phyloP scores from a whole-genome alignment of 2,329 filamentous ascomycete genomes.

The Fusarium sp. region DNA sequence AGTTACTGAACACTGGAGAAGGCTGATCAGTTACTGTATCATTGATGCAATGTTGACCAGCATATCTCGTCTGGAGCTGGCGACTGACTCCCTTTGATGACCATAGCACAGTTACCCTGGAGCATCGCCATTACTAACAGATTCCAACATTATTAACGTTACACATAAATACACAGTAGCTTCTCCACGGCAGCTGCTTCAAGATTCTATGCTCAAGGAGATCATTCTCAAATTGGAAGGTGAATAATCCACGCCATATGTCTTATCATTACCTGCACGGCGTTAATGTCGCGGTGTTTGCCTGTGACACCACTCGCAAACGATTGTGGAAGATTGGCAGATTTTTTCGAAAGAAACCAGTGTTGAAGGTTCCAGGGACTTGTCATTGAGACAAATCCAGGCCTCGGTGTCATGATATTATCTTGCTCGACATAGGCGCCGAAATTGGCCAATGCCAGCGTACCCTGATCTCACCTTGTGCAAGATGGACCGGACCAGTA shows the following conservation, averaged over 20 bases:
- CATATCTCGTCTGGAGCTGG: background rate
- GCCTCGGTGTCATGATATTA: background rate
- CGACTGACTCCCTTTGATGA: background rate
- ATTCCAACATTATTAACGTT: background rate
- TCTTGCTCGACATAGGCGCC: background rate
- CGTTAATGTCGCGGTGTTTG: background rate
- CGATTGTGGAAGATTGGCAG: background rate
- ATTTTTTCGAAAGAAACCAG: background rate
- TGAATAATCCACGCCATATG: background rate
- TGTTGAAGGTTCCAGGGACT: background rate
- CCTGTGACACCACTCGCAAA: background rate
- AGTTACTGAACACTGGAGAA: background rate
- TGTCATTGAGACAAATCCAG: background rate
- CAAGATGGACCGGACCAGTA: constrained; percentile 14
- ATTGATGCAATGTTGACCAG: background rate
- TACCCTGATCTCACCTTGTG: constrained; percentile 10
- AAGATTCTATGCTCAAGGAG: background rate
- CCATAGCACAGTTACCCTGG: background rate
- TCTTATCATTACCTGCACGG: background rate
- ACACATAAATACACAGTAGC: background rate
- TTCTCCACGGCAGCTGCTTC: background rate
- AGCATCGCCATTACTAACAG: background rate
- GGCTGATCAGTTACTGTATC: background rate
- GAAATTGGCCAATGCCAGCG: background rate
- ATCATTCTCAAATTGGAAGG: background rate